A percentile compares a stretch with the other conserved stretches of the same genome.
Conservation (phyloP, 2,329 filamentous ascomycete species). For the Fusarium floridanum region DNA sequence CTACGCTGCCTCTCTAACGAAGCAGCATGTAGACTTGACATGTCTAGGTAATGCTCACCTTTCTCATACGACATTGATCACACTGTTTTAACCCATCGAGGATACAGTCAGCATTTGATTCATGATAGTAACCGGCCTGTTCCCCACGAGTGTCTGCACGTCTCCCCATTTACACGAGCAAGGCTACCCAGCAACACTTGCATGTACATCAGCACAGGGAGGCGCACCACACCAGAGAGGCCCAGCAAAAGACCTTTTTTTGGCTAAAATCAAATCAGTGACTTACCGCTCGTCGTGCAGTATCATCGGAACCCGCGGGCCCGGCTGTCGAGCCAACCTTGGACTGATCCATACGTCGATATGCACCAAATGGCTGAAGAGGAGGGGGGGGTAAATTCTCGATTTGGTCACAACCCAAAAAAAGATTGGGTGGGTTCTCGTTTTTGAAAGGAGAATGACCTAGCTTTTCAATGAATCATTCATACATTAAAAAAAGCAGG, state of each 20-base stretch:
- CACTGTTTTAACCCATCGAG: conserved; percentile 50
- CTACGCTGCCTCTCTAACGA: neutral
- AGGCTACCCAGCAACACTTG: neutral
- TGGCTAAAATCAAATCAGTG: conserved; percentile 13
- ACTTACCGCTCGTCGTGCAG: conserved; percentile 55
- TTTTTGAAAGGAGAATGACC: neutral
- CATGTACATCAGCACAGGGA: neutral
- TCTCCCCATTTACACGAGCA: neutral
- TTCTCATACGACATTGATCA: conserved; percentile 59
- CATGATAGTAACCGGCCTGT: neutral
- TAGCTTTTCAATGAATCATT: neutral
- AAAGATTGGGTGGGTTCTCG: neutral
- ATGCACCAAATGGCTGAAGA: neutral
- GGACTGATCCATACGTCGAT: conserved; percentile 33
- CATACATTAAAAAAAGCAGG: neutral
- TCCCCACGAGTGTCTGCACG: neutral
- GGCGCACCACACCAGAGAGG: neutral
- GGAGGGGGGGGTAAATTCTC: neutral
- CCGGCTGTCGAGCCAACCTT: conserved; percentile 18
- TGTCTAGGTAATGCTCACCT: conserved; percentile 49
- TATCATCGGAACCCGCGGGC: conserved; percentile 54
- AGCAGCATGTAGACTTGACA: conserved; percentile 5
- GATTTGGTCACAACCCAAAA: neutral
- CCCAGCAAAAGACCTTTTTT: neutral
- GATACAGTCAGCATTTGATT: conserved; percentile 14